A percentile compares a stretch with the other conserved stretches of the same genome.
phyloP scores from a whole-genome alignment of 2,329 filamentous ascomycete species.

The Harringtonia lauricola region DNA sequence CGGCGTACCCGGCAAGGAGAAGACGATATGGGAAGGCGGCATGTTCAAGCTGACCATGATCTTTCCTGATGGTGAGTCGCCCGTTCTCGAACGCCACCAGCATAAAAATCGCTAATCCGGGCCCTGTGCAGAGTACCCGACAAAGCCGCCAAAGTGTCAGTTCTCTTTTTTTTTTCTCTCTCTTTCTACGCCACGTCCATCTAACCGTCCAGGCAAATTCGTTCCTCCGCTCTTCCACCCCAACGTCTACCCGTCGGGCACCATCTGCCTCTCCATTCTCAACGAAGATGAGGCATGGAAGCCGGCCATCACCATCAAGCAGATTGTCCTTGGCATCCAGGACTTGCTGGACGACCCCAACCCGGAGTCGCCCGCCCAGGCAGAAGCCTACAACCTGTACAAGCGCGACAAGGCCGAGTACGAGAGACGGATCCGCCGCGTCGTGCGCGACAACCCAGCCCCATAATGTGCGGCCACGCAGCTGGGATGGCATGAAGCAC shows the following conservation, averaged over 20 bases:
- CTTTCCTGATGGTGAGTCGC: slow-evolving; percentile 79
- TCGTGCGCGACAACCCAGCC: slow-evolving; percentile 82
- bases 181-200: not conserved
- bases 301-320: slow-evolving; percentile 95
- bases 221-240: slow-evolving; percentile 92
- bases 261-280: slow-evolving; percentile 90
- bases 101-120: too few species aligned
- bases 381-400: slow-evolving; percentile 93
- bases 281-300: slow-evolving; percentile 99
- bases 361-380: slow-evolving; percentile 90
- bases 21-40: slow-evolving; percentile 97
- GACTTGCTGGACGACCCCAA: slow-evolving; percentile 94
- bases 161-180: slow-evolving; percentile 9
- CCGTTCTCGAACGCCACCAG: too few species aligned
- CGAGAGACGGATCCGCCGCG: slow-evolving; percentile 73
- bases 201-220: slow-evolving; percentile 66
- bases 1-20: slow-evolving; percentile 88
- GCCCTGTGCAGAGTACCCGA: slow-evolving; percentile 91
- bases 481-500: too few species aligned
- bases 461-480: slow-evolving; percentile 30
- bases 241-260: slow-evolving; percentile 96
- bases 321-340: slow-evolving; percentile 92
- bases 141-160: slow-evolving; percentile 96
- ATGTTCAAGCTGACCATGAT: slow-evolving; percentile 87
- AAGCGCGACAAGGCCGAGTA: slow-evolving; percentile 84